Evolutionary conservation across 305 asterid species (phyloP), one percentile per base, ranked within the genome.

Genomic region (Fraxinus sp.): DNA sequence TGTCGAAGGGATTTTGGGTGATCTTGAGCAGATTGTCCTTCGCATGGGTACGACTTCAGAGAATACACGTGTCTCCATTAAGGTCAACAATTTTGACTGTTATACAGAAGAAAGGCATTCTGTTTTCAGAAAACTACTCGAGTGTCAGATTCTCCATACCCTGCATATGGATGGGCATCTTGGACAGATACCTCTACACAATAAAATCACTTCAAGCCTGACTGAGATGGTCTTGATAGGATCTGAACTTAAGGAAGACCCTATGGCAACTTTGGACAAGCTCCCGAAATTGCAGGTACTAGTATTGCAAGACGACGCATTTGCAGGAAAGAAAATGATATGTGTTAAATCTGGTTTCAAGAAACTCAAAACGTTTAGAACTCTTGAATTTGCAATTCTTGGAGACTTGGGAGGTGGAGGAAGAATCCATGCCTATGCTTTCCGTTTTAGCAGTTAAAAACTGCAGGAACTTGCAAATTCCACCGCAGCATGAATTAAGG

Each of bases 221-320:
- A 71, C 76, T 32, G 6, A 78, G 2, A 11, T 83, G 2, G 24
- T 73, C 7, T 46, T 83, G 24, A 16, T 22, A 9, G 36, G 36
- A 3, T 83, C 85, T 49, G 3, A 78, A 24, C 79, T 83, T 72
- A 24, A 22, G 4, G 75, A 74, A 74, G 74, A 14, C 39, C 18
- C 84, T 13, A 74, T 74, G 79, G 49, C 74, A 81, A 74, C 10
- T 0, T 81, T 81, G 64, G 84, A 37, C n/a, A 81, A 36, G 59
- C 74, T 81, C 37, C 84, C 79, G 11, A 16, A 39, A n/a, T 74
- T 81, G 41, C 64, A 70, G 22, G 11, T 33, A 16, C 84, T 81
- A 7, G 7, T 1, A 11, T 30, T 81, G 20, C 13, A 6, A 30
- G 4, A 74, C 22, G 3, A 76, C 59, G 76, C 80, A 24, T 81